Base-by-base conservation (phyloP, 2,329 filamentous ascomycete species). In the Fusarium citri region DNA sequence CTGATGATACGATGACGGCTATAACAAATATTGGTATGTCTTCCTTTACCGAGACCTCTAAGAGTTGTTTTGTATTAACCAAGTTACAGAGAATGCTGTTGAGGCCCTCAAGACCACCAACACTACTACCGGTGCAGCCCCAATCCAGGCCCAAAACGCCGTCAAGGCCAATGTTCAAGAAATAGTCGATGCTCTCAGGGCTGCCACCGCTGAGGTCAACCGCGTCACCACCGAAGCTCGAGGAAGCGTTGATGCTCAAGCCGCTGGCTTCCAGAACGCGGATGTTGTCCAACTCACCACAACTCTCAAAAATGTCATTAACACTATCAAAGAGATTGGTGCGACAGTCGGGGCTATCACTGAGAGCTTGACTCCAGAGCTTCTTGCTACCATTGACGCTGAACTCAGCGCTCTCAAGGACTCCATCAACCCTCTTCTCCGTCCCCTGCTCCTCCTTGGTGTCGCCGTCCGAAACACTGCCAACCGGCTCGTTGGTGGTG, bases 191-290 rank as follows among this genome's bases (percentile, higher is more conserved):
- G 64, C 55, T 11, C 4, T 71, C 3, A 12, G 9, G 8, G 2
- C 2, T 14, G 57, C 68, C 6, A 66, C 64, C 6, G 20, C 4
- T 1, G 11, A 9, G 5, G 68, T 71, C 34, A 40, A 56, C 20
- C 15, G 20, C 4, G 64, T 69, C 28, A 71, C 68, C 11, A 69
- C 53, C 1, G 68, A 55, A 4, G 46, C 68, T 22, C 53, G 12
- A 9, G 68, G 68, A 18, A 69, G 64, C 12, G 34, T 71, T 4
- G 46, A 3, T 0, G 45, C 1, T 1, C 42, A 48, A 25, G 65
- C 48, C 1, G 7, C 46, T 15, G 53, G 48, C 7, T 20, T 71
- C 11, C 55, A 56, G 2, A 11, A 34, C 22, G 10, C 40, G 11
- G 59, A 71, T 16, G 46, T 71, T n/a, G 4, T 6, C 2, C 8